Evolutionary conservation across 2,329 filamentous ascomycete genomes (phyloP).

Genomic region (Phoma sp.): DNA sequence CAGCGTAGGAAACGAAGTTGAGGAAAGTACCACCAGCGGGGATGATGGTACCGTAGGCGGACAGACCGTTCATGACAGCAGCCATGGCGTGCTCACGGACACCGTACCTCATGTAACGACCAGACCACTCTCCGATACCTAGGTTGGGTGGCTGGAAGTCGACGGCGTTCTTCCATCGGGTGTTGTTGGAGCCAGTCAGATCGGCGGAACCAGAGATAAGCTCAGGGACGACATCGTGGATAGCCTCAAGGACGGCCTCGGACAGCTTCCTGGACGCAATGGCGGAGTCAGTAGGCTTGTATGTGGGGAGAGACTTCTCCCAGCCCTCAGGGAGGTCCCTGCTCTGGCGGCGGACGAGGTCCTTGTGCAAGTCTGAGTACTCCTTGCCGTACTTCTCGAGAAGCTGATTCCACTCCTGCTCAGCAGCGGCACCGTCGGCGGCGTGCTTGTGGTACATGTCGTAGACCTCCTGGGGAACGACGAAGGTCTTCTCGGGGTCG

Average conservation of each 20-base stretch:
- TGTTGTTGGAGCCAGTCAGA: constrained; percentile 98
- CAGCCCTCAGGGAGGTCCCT: constrained; percentile 92
- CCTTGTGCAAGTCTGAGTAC: constrained; percentile 79
- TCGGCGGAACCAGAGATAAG: constrained; percentile 96
- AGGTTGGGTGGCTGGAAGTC: constrained; percentile 94
- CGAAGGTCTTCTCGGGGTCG: constrained; percentile 91
- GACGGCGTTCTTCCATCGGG: constrained; percentile 93
- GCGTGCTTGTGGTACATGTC: constrained; percentile 87
- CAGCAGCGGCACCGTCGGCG: constrained; percentile 83
- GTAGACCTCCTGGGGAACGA: constrained; percentile 93
- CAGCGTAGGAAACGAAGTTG: constrained; percentile 98
- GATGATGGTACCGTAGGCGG: constrained; percentile 93
- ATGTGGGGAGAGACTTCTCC: constrained; percentile 91
- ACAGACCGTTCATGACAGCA: constrained; percentile 92
- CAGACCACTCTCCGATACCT: constrained; percentile 86
- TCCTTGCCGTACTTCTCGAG: constrained; percentile 84
- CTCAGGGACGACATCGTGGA: constrained; percentile 84
- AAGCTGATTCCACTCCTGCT: constrained; percentile 95
- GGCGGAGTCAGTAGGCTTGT: constrained; percentile 84
- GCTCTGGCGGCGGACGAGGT: constrained; percentile 80
- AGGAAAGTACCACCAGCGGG: constrained; percentile 97
- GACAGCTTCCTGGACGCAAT: constrained; percentile 96
- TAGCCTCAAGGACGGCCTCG: constrained; percentile 88
- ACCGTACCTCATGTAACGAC: constrained; percentile 92
- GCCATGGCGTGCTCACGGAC: constrained; percentile 93